A percentile compares a stretch with the other conserved stretches of the same genome.
Conservation (phyloP, 257 asterid species). For the Salvia rosmarinus region DNA sequence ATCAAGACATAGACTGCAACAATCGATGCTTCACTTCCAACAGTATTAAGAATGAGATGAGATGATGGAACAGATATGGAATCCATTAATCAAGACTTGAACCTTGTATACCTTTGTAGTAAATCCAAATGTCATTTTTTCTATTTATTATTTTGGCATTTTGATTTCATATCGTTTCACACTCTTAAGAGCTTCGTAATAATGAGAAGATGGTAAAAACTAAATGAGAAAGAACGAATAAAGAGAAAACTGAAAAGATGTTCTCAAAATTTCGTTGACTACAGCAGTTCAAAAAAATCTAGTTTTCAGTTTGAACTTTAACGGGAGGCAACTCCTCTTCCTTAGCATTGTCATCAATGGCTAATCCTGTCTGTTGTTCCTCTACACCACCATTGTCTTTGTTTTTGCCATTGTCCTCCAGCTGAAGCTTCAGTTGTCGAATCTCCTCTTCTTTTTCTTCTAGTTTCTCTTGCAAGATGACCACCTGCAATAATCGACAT, state of each 20-base stretch:
- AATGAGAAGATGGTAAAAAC: not conserved
- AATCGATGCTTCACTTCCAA: not conserved
- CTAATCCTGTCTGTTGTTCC: constrained; percentile 48
- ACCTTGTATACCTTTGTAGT: not conserved
- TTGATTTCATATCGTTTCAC: not conserved
- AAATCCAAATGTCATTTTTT: not conserved
- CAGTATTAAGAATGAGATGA: not conserved
- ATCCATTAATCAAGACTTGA: not conserved
- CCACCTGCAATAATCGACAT: constrained; percentile 52
- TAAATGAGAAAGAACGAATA: not conserved
- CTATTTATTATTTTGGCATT: too few relatives aligned
- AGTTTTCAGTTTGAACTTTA: constrained; percentile 45
- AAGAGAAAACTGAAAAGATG: not conserved
- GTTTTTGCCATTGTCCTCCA: constrained; percentile 37
- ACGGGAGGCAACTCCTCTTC: constrained; percentile 40
- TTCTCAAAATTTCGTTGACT: constrained; percentile 1
- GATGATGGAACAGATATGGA: not conserved
- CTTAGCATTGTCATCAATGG: constrained; percentile 32
- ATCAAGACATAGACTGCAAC: not conserved
- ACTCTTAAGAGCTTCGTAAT: not conserved
- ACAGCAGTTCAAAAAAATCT: constrained; percentile 3
- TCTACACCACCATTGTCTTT: constrained; percentile 31
- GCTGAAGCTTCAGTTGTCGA: constrained; percentile 50
- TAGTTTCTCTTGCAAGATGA: constrained; percentile 77
- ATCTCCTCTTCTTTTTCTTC: constrained; percentile 71